phyloP scores from a whole-genome alignment of 345 rosid species.

The Rhizophora mangle region DNA sequence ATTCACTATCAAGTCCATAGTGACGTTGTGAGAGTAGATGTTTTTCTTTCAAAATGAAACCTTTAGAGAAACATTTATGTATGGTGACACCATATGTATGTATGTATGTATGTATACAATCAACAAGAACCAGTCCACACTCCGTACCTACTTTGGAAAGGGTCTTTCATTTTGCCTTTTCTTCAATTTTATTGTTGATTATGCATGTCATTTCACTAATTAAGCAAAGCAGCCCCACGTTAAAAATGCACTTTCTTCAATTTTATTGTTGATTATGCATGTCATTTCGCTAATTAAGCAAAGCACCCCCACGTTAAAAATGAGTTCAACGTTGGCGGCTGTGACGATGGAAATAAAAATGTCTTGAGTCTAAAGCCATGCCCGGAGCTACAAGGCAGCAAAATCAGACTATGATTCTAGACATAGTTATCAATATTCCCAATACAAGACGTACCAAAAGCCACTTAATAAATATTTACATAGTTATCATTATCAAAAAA shows the following conservation, averaged over 20 bases:
- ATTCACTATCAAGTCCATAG: too few relatives aligned
- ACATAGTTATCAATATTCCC: background rate
- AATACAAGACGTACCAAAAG: background rate
- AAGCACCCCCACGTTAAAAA: conserved; percentile 3
- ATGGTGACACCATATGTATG: too few relatives aligned
- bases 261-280: too few relatives aligned
- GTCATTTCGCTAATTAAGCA: background rate
- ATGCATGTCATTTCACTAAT: background rate
- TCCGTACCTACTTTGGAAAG: too few relatives aligned
- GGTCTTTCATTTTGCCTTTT: too few relatives aligned
- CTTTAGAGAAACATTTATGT: too few relatives aligned
- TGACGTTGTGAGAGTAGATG: too few relatives aligned
- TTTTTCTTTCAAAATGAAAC: too few relatives aligned
- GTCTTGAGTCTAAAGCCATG: background rate
- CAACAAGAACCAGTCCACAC: too few relatives aligned
- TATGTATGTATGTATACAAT: too few relatives aligned
- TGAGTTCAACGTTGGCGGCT: conserved; percentile 1
- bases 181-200: too few relatives aligned
- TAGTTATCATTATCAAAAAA: too few relatives aligned
- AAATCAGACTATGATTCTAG: background rate
- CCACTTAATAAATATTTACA: conserved; percentile 12
- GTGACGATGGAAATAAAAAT: background rate
- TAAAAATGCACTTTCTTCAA: background rate
- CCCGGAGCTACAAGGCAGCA: conserved; percentile 9
- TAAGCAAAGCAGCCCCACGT: background rate